These are phyloP conservation scores for Fusarium compactum DNA, from an alignment of 2,329 filamentous ascomycete species.

Conservation along the genomic window DNA sequence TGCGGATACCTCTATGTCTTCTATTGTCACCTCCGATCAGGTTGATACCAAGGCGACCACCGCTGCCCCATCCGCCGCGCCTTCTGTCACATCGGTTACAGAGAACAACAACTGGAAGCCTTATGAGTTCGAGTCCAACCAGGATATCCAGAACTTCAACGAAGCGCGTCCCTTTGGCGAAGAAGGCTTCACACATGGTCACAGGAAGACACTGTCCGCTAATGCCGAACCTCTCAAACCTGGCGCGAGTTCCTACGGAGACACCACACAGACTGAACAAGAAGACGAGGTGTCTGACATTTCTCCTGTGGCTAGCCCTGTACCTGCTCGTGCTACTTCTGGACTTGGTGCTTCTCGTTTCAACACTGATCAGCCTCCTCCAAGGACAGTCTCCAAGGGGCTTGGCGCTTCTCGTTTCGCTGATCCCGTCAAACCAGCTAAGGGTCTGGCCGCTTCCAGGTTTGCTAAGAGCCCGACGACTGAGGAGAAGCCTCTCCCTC, in stretches of 20 bases:
- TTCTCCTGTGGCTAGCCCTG: slow-evolving; percentile 38
- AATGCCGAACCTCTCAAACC: slow-evolving; percentile 77
- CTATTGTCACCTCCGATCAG: slow-evolving; percentile 64
- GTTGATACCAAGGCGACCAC: slow-evolving; percentile 66
- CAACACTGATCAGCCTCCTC: slow-evolving; percentile 39
- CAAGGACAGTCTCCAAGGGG: slow-evolving; percentile 51
- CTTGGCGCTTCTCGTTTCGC: slow-evolving; percentile 64
- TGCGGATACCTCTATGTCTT: slow-evolving; percentile 66
- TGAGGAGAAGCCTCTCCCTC: slow-evolving; percentile 38
- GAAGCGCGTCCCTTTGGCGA: slow-evolving; percentile 64
- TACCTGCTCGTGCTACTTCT: slow-evolving; percentile 37
- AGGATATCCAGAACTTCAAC: slow-evolving; percentile 64
- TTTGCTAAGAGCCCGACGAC: slow-evolving; percentile 58
- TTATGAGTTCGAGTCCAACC: slow-evolving; percentile 68
- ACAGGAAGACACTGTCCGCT: slow-evolving; percentile 70
- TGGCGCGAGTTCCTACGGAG: slow-evolving; percentile 50
- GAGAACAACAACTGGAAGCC: slow-evolving; percentile 64
- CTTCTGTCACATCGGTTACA: slow-evolving; percentile 65
- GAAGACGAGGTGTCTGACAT: slow-evolving; percentile 40
- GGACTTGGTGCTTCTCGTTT: slow-evolving; percentile 41
- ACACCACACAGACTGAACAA: slow-evolving; percentile 37
- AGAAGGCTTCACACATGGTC: slow-evolving; percentile 57
- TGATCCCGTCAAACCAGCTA: slow-evolving; percentile 56
- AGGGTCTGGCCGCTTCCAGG: slow-evolving; percentile 59
- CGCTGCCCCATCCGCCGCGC: slow-evolving; percentile 64